Evolutionary conservation across 768 basidiomycete species (phyloP), one percentile per base, ranked within the genome.

Genomic region (Multifurca ochricompacta): DNA sequence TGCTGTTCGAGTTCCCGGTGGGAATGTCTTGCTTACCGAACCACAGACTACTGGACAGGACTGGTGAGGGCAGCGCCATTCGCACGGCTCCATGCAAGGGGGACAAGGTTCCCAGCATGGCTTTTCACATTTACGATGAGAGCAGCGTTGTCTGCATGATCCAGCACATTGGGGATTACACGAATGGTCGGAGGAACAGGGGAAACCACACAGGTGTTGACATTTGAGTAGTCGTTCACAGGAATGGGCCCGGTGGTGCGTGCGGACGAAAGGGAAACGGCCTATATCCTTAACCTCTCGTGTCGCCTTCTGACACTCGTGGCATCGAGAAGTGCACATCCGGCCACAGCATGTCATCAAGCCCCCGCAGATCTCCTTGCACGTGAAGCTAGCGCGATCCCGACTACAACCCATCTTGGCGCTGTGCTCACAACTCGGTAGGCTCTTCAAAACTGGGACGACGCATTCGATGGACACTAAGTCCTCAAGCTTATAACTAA

Each of bases 41-140:
- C 69, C 68, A 54, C 71, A 72, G 0, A 67, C 59, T 1, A 72
- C 64, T 0, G 63, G 56, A 53, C 72, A 72, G 3, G 48, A 48
- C 7, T 63, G 44, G 48, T 73, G 72, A 13, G 57, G 43, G 51
- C 72, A 73, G 2, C 30, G 19, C 68, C 71, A 70, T 13, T 51
- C 30, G 43, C 72, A 73, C 2, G 66, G 60, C 39, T 68, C 65
- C 59, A 66, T 63, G 47, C 72, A 71, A 9, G 68, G 64, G 3
- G 66, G 55, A 32, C 68, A 69, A 6, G 64, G 60, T 5, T 54
- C 59, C 2, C 61, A 66, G 54, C 71, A 70, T 0, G 65, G 61
- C 28, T 62, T 56, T 14, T 49, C 51, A 47, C 70, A 70, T 21
- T 55, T 51, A 7, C 60, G 58, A 46, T 71, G 70, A 2, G 25